Base-by-base conservation (phyloP, 106 monocot species). In the Phalaenopsis aphrodite region DNA sequence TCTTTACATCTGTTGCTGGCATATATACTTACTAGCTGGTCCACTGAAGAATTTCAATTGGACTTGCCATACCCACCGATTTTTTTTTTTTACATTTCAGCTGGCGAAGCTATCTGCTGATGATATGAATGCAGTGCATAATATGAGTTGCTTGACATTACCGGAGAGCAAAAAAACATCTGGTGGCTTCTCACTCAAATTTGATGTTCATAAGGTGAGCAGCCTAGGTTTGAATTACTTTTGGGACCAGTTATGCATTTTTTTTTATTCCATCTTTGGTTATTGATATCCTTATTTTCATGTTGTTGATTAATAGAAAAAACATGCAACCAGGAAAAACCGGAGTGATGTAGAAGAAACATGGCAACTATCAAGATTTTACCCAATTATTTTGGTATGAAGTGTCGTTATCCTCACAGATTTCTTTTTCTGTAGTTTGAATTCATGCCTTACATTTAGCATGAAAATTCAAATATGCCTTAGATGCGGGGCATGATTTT, bases 371-470 rank as follows among this genome's bases (percentile, higher is more conserved):
- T 93, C 94, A 77, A 77, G 86, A 48, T 99, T 99, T 87, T 99
- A 99, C 77, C 98, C 98, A 36, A 80, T 99, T 85, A 89, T 99
- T 71, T 91, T 93, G 94, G 98, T 95, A 74, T 69, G 69, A 10
- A 69, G 1, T 36, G 10, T 39, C 36, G 14, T 69, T 69, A 68
- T 5, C 3, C 10, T 39, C 14, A 36, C 14, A 38, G 1, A 9
- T n/a, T 69, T 69, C 23, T 39, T 36, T 38, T 69, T 69, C 38
- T 39, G 1, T 69, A 69, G 23, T 12, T 38, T 69, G 39, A 39
- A 69, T 2, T 39, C 36, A 39, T 15, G 14, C 12, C 38, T 69
- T 10, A 69, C 69, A 38, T 4, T 39, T 69, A 5, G n/a, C 69
- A 38, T 69, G 64, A 65, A 69, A 69, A 69, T 69, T 69, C 69